phyloP scores from a whole-genome alignment of 23 red algal species.

The Pyropia haitanensis region DNA sequence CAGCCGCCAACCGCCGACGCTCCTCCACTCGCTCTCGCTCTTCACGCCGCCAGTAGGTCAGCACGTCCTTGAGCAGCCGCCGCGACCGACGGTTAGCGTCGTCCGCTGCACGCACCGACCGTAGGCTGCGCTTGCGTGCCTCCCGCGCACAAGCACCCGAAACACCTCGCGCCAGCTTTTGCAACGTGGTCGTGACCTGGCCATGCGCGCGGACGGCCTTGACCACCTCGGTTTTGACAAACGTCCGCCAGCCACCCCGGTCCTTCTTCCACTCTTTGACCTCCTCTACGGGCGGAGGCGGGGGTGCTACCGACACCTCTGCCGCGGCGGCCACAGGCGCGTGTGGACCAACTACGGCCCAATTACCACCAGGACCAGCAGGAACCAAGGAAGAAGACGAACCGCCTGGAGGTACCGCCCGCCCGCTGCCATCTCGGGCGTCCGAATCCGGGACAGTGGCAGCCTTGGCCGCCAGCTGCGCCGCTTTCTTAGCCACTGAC shows the following conservation, averaged over 20 bases:
- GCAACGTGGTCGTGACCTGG: constrained; percentile 29
- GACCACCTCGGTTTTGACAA: constrained; percentile 49
- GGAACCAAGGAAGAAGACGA: neutral
- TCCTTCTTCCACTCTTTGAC: constrained; percentile 1
- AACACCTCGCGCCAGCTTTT: constrained; percentile 17
- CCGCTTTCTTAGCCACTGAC: constrained; percentile 8
- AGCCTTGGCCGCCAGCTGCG: constrained; percentile 18
- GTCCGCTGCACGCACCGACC: constrained; percentile 48
- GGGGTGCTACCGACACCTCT: constrained; percentile 19
- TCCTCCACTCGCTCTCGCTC: constrained; percentile 74
- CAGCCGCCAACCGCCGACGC: constrained; percentile 35
- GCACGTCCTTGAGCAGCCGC: constrained; percentile 58
- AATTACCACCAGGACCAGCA: neutral
- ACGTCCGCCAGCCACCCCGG: constrained; percentile 6
- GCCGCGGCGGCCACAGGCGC: constrained; percentile 14
- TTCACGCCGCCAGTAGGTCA: constrained; percentile 64
- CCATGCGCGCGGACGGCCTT: constrained; percentile 30
- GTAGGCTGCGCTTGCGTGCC: constrained; percentile 50
- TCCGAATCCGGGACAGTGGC: neutral
- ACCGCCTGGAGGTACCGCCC: neutral
- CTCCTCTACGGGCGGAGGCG: neutral
- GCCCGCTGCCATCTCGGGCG: neutral
- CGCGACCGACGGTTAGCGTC: constrained; percentile 46
- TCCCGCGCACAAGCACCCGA: constrained; percentile 49
- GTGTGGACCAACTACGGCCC: neutral